A percentile compares a stretch with the other conserved stretches of the same genome.
phyloP scores from a whole-genome alignment of 345 rosid species.

The Garcia nutans region DNA sequence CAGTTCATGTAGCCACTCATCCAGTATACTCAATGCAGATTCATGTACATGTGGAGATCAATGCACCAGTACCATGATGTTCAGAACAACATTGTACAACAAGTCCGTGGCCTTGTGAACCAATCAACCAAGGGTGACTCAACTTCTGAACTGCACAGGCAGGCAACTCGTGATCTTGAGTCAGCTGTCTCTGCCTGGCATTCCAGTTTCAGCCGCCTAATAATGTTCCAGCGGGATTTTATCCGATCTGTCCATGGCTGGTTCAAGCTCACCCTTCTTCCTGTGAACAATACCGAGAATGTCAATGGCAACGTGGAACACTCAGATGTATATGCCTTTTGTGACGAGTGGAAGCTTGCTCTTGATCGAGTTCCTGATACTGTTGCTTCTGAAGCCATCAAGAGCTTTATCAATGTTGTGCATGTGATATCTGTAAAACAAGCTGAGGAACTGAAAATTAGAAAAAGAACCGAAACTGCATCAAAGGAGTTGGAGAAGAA shows the following conservation, averaged over 20 bases:
- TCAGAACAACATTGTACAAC: conserved; percentile 85
- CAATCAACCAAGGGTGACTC: conserved; percentile 69
- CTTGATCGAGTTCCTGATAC: conserved; percentile 93
- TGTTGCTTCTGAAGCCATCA: conserved; percentile 97
- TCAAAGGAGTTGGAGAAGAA: conserved; percentile 93
- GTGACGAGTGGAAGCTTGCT: conserved; percentile 92
- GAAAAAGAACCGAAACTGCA: conserved; percentile 68
- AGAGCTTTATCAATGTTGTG: conserved; percentile 84
- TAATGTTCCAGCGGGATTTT: conserved; percentile 85
- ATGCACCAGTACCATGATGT: conserved; percentile 88
- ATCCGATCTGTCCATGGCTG: conserved; percentile 75
- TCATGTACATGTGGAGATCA: conserved; percentile 96
- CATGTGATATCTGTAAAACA: conserved; percentile 78
- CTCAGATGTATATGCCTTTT: conserved; percentile 61
- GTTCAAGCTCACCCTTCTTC: conserved; percentile 82
- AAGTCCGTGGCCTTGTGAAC: conserved; percentile 89
- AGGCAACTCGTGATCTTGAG: conserved; percentile 93
- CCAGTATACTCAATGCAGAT: conserved; percentile 44
- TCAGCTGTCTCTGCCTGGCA: conserved; percentile 88
- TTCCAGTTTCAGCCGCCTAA: conserved; percentile 71
- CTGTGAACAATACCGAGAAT: conserved; percentile 61
- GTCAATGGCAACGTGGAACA: conserved; percentile 35
- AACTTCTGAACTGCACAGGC: conserved; percentile 86
- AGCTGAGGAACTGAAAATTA: conserved; percentile 73
- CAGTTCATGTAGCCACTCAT: not conserved